Evolutionary conservation across 345 rosid species (phyloP).

Genomic region (Pistacia vera): DNA sequence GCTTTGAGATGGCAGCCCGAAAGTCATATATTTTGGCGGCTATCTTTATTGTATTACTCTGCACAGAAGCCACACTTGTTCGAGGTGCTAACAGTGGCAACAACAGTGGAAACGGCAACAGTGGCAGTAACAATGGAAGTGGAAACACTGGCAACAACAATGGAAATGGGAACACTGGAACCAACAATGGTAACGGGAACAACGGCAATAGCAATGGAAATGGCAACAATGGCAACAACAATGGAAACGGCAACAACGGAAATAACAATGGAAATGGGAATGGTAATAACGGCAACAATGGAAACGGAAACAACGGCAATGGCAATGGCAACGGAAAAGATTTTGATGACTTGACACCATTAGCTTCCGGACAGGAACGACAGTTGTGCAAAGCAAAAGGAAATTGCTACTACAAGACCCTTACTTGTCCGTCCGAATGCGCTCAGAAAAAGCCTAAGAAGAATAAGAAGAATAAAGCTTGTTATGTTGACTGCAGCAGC

Average conservation of each 20-base stretch:
- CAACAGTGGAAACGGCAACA: constrained; percentile 20
- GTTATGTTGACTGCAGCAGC: constrained; percentile 70
- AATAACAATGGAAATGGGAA: no score
- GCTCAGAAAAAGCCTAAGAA: constrained; percentile 62
- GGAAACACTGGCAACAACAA: not conserved
- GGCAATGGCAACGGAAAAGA: constrained; percentile 10
- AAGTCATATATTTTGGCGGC: constrained; percentile 29
- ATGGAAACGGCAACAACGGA: constrained; percentile 10
- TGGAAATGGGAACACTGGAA: constrained; percentile 12
- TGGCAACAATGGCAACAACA: constrained; percentile 1
- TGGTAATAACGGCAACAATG: not conserved
- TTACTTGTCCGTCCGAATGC: constrained; percentile 72
- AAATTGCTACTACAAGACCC: constrained; percentile 40
- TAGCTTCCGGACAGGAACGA: constrained; percentile 50
- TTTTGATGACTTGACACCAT: constrained; percentile 20
- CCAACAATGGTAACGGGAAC: not conserved
- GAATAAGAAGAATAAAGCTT: constrained; percentile 67
- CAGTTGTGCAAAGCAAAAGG: constrained; percentile 45
- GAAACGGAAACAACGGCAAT: constrained; percentile 12
- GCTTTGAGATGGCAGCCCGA: constrained; percentile 9
- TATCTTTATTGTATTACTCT: constrained; percentile 39
- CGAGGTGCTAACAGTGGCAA: constrained; percentile 14
- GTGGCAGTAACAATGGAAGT: constrained; percentile 2
- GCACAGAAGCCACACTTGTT: constrained; percentile 32
- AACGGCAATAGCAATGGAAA: constrained; percentile 1